Base-by-base conservation (phyloP, 805 yeast genomes). In the Barnettozyma botsteinii region DNA sequence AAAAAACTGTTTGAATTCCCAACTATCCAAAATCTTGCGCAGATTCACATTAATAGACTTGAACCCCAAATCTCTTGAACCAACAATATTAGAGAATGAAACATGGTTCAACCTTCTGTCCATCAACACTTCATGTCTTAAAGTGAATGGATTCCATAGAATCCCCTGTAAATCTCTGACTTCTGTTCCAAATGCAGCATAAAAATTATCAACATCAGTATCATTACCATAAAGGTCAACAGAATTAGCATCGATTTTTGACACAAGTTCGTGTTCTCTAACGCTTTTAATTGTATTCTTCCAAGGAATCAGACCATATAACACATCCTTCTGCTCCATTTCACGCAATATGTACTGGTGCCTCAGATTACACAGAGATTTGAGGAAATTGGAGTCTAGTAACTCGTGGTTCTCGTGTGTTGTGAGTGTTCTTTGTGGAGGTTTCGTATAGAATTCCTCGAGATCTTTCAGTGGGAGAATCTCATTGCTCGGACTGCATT, bases 1-100 rank as follows among this genome's bases (percentile, higher is more conserved):
- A 59, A 49, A 57, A 61, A 24, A 69, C 65, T 15, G 67, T 53
- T 39, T 63, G 61, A 40, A 70, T 2, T 34, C 14, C 47, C 43
- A 48, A 15, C 25, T 11, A 22, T 13, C 11, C 21, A 33, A 5
- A 22, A 50, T 52, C 7, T 32, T 14, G 11, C 4, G 8, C 24
- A 38, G 17, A 12, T 32, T 17, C 2, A 38, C 24, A 15, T 31
- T 37, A 15, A 51, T 38, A 33, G 51, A 54, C 0, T 36, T 19
- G 15, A 34, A 26, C 1, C 61, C 57, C 10, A 12, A n/a, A n/a
- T 38, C 31, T 12, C 46, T 48, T 8, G 65, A 59, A 17, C 47
- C 42, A 13, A 49, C 26, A 5, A 56, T 33, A 34, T 56, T 55
- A 8, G 56, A 49, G 33, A 51, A 60, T 28, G 59, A 52, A 11